Percentiles rank a stretch among this genome's conserved stretches.
Evolutionary conservation across 768 basidiomycete species (phyloP).

Genomic region (Mycena leptocephala): DNA sequence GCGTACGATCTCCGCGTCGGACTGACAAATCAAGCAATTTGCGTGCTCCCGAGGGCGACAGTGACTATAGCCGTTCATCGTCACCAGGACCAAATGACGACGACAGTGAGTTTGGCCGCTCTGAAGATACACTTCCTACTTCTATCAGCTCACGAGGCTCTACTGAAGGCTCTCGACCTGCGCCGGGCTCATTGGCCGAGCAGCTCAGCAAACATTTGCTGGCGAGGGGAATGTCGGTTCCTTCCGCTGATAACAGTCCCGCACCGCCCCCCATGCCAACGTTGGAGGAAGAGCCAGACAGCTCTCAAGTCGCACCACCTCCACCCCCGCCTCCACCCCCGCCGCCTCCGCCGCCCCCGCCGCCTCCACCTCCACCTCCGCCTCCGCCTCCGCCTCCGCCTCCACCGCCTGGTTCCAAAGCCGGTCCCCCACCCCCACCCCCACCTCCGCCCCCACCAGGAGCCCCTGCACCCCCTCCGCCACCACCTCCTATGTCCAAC

Average conservation of each 20-base stretch:
- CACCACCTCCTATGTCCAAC: constrained; percentile 47
- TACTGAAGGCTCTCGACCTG: constrained; percentile 53
- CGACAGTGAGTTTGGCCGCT: constrained; percentile 72
- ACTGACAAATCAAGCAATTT: constrained; percentile 64
- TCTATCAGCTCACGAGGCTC: constrained; percentile 67
- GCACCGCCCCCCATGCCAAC: constrained; percentile 52
- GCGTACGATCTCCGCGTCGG: constrained; percentile 79
- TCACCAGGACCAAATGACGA: constrained; percentile 66
- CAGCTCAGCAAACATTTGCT: constrained; percentile 74
- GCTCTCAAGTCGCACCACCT: constrained; percentile 42
- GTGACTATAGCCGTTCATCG: constrained; percentile 61
- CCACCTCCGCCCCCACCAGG: neutral
- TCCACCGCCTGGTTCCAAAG: constrained; percentile 52
- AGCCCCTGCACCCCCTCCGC: constrained; percentile 29
- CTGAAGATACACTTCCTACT: constrained; percentile 72
- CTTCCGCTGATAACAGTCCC: constrained; percentile 56
- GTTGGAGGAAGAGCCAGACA: constrained; percentile 56
- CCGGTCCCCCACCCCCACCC: constrained; percentile 24
- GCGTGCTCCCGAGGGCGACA: constrained; percentile 60
- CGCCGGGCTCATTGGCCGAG: constrained; percentile 71
- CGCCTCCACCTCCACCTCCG: constrained; percentile 52
- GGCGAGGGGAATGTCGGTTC: constrained; percentile 61
- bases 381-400: constrained; percentile 47
- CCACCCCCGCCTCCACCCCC: constrained; percentile 43
- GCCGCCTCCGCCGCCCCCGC: constrained; percentile 48